phyloP scores from a whole-genome alignment of 1,139 yeast genomes.

The Dujonia santamariae region DNA sequence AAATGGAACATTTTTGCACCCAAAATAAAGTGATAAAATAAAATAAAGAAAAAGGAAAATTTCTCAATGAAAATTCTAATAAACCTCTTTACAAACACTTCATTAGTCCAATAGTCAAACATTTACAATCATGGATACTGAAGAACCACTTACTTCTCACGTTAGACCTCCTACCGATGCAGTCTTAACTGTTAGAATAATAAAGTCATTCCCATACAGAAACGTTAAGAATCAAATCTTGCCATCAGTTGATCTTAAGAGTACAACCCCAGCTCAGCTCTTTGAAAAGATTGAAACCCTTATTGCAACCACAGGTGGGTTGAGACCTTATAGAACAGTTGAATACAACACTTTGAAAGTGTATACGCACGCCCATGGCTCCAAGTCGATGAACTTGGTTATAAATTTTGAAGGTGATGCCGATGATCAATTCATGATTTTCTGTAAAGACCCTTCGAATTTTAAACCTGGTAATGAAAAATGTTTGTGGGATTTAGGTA shows the following conservation, averaged over 20 bases:
- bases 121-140: constrained; percentile 23
- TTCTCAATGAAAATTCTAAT: no score
- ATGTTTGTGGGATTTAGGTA: constrained; percentile 62
- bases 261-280: constrained; percentile 64
- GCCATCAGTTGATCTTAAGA: constrained; percentile 67
- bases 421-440: constrained; percentile 51
- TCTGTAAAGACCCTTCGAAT: constrained; percentile 18
- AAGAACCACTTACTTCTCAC: constrained; percentile 65
- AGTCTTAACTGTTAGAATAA: constrained; percentile 76
- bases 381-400: constrained; percentile 89
- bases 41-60: no score
- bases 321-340: constrained; percentile 82
- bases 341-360: constrained; percentile 74
- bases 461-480: constrained; percentile 35
- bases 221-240: constrained; percentile 81
- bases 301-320: constrained; percentile 64
- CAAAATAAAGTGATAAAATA: no score
- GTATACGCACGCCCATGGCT: constrained; percentile 92
- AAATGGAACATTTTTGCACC: no score
- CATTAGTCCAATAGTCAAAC: no score
- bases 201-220: constrained; percentile 90
- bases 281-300: constrained; percentile 42
- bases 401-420: constrained; percentile 79
- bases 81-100: no score
- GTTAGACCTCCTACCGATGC: constrained; percentile 70